phyloP scores from a whole-genome alignment of 116 monocot species.

The Zostera marina region DNA sequence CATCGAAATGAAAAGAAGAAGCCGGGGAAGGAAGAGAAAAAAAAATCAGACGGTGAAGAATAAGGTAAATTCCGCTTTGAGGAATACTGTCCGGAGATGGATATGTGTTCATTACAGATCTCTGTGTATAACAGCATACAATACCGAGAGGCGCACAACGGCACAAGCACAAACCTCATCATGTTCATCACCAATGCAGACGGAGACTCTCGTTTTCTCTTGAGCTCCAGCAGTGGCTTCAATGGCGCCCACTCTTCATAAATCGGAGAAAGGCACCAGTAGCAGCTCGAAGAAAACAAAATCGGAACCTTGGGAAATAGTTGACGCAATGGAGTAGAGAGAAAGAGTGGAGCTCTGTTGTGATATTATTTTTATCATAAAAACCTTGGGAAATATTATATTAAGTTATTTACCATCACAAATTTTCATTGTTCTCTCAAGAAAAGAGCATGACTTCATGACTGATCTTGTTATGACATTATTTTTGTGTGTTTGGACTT shows the following conservation, averaged over 20 bases:
- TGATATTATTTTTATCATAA: too few relatives aligned
- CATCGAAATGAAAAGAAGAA: too few relatives aligned
- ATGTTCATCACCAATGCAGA: background rate
- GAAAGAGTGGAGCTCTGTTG: too few relatives aligned
- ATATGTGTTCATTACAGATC: background rate
- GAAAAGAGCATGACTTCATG: too few relatives aligned
- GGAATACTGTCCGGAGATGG: background rate
- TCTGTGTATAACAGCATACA: background rate
- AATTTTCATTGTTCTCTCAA: too few relatives aligned
- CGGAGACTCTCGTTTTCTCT: background rate
- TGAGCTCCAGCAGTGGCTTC: background rate
- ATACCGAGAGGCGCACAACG: too few relatives aligned
- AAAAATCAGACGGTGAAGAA: background rate
- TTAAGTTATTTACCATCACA: too few relatives aligned
- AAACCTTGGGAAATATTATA: too few relatives aligned
- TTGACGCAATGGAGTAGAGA: background rate
- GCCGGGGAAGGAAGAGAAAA: background rate
- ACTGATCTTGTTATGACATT: too few relatives aligned
- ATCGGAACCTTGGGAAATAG: too few relatives aligned
- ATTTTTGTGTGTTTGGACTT: too few relatives aligned
- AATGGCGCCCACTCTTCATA: background rate
- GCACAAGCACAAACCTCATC: conserved; percentile 8
- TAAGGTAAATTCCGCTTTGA: background rate
- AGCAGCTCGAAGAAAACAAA: background rate
- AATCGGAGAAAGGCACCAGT: background rate